Base-by-base conservation (phyloP, 1,139 yeast genomes). In the Saccharomyces pastorianus region DNA sequence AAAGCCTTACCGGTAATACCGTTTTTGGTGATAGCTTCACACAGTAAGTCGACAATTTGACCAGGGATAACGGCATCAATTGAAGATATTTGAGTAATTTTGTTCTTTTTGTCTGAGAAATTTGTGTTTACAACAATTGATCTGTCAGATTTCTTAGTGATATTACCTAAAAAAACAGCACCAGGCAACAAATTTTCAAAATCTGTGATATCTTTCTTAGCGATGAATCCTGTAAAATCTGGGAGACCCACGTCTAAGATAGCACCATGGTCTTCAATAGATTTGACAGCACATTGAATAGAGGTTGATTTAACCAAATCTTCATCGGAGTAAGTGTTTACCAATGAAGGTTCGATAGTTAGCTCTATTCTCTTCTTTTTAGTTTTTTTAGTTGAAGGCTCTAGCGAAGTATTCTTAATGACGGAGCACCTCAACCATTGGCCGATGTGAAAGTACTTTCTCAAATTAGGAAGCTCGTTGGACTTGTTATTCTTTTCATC, bases 231-330 rank as follows among this genome's bases (percentile, higher is more conserved):
- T 23, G 82, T 72, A n/a, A 78, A 57, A 8, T 71, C 74, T 13
- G 75, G 71, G 53, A 77, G 72, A 25, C 97, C 97, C 31, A 87
- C 71, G 62, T 84, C 86, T 52, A 91, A 72, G 56, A 88, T 81
- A 14, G 83, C 78, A 71, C 99, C 99, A 67, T 88, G 96, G 66
- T 93, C 99, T 76, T 93, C 98, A 26, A 88, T 73, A 52, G 95
- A 85, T 56, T 77, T 78, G 20, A 93, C 83, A 1, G 89, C 77
- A 29, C 84, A 90, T 72, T 93, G 99, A 2, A 93, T 66, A 6
- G 85, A 68, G 2, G 69, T 52, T 61, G 80, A 77, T 42, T 90
- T 90, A 4, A 75, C 70, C 56, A 88, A 71, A 66, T 88, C 96
- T 51, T 85, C 93, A 8, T 73, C 76, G 17, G 72, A 72, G 53